phyloP scores from a whole-genome alignment of 108 stramenopile species.

The Pinguiococcus pyrenoidosus region DNA sequence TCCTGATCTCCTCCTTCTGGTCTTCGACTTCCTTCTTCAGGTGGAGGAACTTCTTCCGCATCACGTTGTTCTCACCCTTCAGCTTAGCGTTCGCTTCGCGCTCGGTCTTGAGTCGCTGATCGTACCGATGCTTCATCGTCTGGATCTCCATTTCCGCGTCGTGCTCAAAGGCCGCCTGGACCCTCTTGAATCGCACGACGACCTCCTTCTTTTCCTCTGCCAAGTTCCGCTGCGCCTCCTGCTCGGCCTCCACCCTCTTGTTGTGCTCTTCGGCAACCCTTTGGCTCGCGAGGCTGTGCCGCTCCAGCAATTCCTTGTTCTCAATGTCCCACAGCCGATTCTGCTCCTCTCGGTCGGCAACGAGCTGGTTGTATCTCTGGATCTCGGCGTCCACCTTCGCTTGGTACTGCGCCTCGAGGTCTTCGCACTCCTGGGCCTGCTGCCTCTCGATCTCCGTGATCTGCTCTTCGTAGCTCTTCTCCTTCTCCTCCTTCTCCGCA shows the following conservation, averaged over 20 bases:
- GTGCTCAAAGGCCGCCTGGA: conserved; percentile 21
- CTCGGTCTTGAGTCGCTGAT: conserved; percentile 27
- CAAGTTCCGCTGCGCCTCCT: conserved; percentile 10
- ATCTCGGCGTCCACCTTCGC: conserved; percentile 25
- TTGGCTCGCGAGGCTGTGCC: conserved; percentile 14
- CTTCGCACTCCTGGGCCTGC: conserved; percentile 10
- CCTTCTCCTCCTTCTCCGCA: conserved; percentile 23
- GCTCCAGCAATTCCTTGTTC: conserved; percentile 25
- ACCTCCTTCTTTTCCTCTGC: conserved; percentile 21
- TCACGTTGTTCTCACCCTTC: conserved; percentile 39
- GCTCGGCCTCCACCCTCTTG: conserved; percentile 15
- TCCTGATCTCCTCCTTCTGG: conserved; percentile 32
- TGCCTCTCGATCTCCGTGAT: conserved; percentile 16
- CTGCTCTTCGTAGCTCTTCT: conserved; percentile 18
- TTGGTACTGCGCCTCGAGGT: conserved; percentile 23
- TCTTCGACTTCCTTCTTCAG: conserved; percentile 33
- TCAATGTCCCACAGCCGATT: conserved; percentile 25
- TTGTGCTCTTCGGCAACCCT: conserved; percentile 22
- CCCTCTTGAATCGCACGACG: conserved; percentile 12
- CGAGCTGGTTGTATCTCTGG: conserved; percentile 22
- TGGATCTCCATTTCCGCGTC: conserved; percentile 30
- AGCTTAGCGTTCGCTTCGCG: conserved; percentile 28
- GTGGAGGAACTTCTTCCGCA: conserved; percentile 37
- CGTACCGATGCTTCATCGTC: conserved; percentile 17
- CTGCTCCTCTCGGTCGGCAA: conserved; percentile 17